phyloP scores from a whole-genome alignment of 2,329 filamentous ascomycete genomes.

The Pseudocercospora eumusae region DNA sequence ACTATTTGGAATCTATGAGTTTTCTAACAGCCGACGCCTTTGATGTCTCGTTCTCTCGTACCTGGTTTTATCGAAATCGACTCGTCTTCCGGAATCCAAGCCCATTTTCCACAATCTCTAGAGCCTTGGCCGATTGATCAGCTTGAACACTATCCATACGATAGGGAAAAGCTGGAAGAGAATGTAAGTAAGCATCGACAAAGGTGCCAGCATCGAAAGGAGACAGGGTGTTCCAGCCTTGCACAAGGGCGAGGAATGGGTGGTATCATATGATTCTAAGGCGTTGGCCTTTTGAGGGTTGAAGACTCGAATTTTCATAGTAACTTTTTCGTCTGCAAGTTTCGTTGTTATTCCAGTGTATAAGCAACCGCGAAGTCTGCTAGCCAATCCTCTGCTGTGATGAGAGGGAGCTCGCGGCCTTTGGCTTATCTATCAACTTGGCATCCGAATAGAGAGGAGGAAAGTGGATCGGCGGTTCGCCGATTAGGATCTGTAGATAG shows the following conservation, averaged over 20 bases:
- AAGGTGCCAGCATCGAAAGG: constrained; percentile 55
- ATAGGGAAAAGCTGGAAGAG: constrained; percentile 54
- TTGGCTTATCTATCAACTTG: too few species aligned
- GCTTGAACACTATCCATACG: constrained; percentile 52
- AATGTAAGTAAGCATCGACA: constrained; percentile 59
- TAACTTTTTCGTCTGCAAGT: too few species aligned
- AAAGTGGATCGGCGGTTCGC: background rate
- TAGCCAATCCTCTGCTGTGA: too few species aligned
- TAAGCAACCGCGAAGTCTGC: too few species aligned
- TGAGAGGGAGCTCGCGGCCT: too few species aligned
- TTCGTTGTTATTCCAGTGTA: too few species aligned
- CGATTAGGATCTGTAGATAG: background rate
- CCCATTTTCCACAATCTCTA: constrained; percentile 44
- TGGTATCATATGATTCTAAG: constrained; percentile 12
- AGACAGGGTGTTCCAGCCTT: constrained; percentile 57
- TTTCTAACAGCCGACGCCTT: background rate
- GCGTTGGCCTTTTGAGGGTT: constrained; percentile 9
- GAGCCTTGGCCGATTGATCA: constrained; percentile 44
- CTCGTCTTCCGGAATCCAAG: constrained; percentile 46
- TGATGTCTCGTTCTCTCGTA: background rate
- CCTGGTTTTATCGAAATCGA: constrained; percentile 39
- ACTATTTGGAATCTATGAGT: background rate
- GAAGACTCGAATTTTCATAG: background rate
- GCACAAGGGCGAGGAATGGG: constrained; percentile 51
- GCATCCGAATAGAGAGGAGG: too few species aligned